Evolutionary conservation across 768 basidiomycete species (phyloP), one percentile per base, ranked within the genome.

Genomic region (Pisolithus microcarpus): DNA sequence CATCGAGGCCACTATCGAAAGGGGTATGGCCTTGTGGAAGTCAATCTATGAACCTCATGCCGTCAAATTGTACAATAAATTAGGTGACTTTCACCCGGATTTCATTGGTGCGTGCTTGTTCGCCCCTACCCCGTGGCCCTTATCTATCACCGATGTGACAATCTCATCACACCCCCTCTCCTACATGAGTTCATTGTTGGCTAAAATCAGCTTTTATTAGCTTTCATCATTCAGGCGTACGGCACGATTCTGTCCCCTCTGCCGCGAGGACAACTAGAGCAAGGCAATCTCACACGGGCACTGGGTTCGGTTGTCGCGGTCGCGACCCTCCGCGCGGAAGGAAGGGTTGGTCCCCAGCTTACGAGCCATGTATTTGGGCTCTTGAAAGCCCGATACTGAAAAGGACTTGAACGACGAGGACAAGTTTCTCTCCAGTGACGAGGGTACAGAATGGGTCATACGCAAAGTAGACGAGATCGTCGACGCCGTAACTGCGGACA

Each of bases 351-450:
- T 21, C 89, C 91, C 7, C 92, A 95, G 66, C 75, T 95, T 52
- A 84, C 73, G 10, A 91, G 89, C 65, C 92, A 95, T 65, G 84
- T 87, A 45, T 92, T 90, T 67, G 92, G 92, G 11, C 77, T 95
- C 58, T 81, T 92, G 63, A 95, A 93, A 68, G 87, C 89, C 19
- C 84, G 85, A 50, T 61, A 77, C 44, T n/a, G 72, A 73, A 43
- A 76, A 78, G 48, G 75, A 76, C 34, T 72, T 80, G 56, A 82
- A 70, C 57, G 76, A 78, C 58, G 87, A 86, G 66, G 89, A 91
- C 64, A 74, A 70, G 52, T 94, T 85, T 84, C 77, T 94, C 38
- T 75, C 86, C 21, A 86, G 78, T 53, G 91, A 92, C 63, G 87
- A 91, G 66, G 91, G 91, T 31, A 79, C 87, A 18, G 86, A 87